Conservation (phyloP, 805 yeast species). For the Yamadazyma phyllophila region DNA sequence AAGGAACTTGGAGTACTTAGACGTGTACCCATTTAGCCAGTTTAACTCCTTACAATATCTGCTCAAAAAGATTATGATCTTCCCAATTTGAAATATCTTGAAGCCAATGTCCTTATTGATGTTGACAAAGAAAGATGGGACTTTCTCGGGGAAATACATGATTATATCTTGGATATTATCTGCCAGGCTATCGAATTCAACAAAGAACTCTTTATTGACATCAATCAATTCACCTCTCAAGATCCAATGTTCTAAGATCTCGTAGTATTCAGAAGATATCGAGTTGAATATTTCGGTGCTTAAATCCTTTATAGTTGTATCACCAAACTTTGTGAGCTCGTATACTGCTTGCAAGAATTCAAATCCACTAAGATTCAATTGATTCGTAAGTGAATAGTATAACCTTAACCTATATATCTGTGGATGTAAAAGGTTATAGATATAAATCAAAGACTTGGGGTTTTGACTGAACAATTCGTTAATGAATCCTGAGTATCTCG, state of each 20-base stretch:
- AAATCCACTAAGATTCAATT: conserved; percentile 41
- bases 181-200: conserved; percentile 28
- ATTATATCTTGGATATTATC: conserved; percentile 35
- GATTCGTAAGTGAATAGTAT: conserved; percentile 42
- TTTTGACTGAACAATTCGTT: conserved; percentile 29
- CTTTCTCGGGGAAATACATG: conserved; percentile 27
- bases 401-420: conserved; percentile 59
- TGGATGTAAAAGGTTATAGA: conserved; percentile 45
- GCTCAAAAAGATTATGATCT: conserved; percentile 62
- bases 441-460: conserved; percentile 29
- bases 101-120: conserved; percentile 32
- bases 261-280: conserved; percentile 58
- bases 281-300: conserved; percentile 44
- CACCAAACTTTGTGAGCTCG: conserved; percentile 61
- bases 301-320: conserved; percentile 44
- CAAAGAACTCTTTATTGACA: conserved; percentile 62
- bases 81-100: conserved; percentile 66
- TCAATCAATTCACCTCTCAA: conserved; percentile 60
- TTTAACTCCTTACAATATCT: conserved; percentile 62
- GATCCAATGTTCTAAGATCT: conserved; percentile 64
- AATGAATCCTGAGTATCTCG: conserved; percentile 32
- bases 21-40: conserved; percentile 54
- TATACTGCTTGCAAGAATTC: conserved; percentile 55
- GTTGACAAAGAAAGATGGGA: conserved; percentile 46
- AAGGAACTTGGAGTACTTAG: conserved; percentile 29